phyloP scores from a whole-genome alignment of 176 grass and related monocot species.

The Dactylis glomerata region DNA sequence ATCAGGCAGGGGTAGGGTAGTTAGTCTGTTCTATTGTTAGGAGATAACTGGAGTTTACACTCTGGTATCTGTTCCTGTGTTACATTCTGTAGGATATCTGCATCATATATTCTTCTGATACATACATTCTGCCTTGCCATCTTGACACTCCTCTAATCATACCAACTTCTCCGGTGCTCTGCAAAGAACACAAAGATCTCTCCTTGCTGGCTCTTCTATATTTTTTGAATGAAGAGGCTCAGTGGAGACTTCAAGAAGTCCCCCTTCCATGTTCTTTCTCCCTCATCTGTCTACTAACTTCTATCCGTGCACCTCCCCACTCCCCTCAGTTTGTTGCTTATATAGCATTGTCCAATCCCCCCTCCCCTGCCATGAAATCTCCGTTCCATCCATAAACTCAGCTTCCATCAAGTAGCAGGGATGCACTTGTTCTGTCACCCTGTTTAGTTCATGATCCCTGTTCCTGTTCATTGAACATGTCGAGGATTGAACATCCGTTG shows the following conservation, averaged over 20 bases:
- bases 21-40: constrained; percentile 11
- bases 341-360: constrained; percentile 22
- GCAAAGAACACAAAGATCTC: constrained; percentile 34
- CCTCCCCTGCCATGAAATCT: constrained; percentile 7
- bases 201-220: constrained; percentile 55
- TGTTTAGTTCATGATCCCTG: neutral
- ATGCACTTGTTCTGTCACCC: neutral
- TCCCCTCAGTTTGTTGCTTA: constrained; percentile 21
- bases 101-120: constrained; percentile 25
- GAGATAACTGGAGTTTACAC: constrained; percentile 13
- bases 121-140: constrained; percentile 27
- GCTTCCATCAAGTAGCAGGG: constrained; percentile 6
- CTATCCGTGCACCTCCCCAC: neutral
- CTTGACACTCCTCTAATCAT: constrained; percentile 28
- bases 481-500: neutral
- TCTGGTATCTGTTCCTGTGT: constrained; percentile 11
- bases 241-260: constrained; percentile 27
- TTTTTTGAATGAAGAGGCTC: constrained; percentile 75
- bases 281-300: constrained; percentile 18
- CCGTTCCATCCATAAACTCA: neutral
- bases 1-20: constrained; percentile 19
- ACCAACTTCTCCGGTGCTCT: constrained; percentile 28
- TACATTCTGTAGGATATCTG: constrained; percentile 33
- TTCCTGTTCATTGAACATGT: constrained; percentile 24
- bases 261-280: neutral